Percentiles rank a stretch among this genome's conserved stretches.
Conservation (phyloP, 352 stramenopile genomes). For the Phytopythium oedochilum region DNA sequence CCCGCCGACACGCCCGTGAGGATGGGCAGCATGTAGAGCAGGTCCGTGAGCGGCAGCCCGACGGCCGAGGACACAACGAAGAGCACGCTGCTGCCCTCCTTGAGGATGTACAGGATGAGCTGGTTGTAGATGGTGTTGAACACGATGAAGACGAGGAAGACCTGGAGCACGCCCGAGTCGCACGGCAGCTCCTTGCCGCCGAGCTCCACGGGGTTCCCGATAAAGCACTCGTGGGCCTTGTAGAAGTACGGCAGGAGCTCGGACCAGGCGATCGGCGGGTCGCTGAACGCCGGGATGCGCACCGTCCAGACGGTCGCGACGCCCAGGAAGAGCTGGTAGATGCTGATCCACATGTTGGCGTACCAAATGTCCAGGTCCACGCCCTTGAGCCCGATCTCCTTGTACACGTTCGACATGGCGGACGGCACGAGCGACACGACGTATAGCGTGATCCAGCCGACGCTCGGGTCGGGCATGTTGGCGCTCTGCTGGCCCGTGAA, state of each 20-base stretch:
- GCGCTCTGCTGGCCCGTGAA: slow-evolving; percentile 55
- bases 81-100: slow-evolving; percentile 83
- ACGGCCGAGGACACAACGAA: slow-evolving; percentile 86
- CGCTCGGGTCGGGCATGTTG: slow-evolving; percentile 72
- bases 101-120: slow-evolving; percentile 89
- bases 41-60: slow-evolving; percentile 73
- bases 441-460: slow-evolving; percentile 76
- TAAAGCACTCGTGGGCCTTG: slow-evolving; percentile 73
- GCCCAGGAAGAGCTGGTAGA: slow-evolving; percentile 79
- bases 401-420: slow-evolving; percentile 83
- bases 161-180: slow-evolving; percentile 60
- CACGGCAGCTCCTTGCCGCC: slow-evolving; percentile 51
- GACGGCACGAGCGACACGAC: slow-evolving; percentile 67
- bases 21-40: slow-evolving; percentile 81
- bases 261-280: slow-evolving; percentile 70
- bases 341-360: slow-evolving; percentile 81
- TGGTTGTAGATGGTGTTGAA: slow-evolving; percentile 89
- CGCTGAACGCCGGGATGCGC: slow-evolving; percentile 72
- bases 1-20: slow-evolving; percentile 62
- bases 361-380: slow-evolving; percentile 88
- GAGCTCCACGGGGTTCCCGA: slow-evolving; percentile 65
- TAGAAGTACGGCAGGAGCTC: slow-evolving; percentile 60
- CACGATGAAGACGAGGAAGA: slow-evolving; percentile 82
- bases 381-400: slow-evolving; percentile 86
- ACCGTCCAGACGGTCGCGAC: slow-evolving; percentile 74